Conservation (phyloP, 192 early-diverging fungal genomes). For the Haplosporangium gracile region DNA sequence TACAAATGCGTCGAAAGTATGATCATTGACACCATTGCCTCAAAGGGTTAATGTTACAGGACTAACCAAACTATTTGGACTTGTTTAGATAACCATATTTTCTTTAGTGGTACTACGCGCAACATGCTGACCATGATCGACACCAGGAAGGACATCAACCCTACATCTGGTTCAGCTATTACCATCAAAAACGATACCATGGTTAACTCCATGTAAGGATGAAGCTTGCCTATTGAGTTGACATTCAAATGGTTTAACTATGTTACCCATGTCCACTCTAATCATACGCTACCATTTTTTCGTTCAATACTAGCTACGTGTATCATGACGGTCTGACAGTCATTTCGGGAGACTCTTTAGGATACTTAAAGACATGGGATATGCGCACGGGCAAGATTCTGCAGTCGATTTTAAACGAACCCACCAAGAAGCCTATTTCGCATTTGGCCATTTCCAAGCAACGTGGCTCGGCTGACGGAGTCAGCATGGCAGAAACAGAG, state of each 20-base stretch:
- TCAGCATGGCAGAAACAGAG: constrained; percentile 41
- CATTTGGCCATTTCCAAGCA: constrained; percentile 71
- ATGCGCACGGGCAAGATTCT: constrained; percentile 70
- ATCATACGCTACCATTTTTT: neutral
- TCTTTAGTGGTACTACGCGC: constrained; percentile 83
- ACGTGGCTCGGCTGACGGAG: constrained; percentile 27
- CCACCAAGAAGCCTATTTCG: constrained; percentile 81
- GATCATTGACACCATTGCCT: neutral
- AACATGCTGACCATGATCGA: constrained; percentile 80
- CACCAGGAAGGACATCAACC: constrained; percentile 56
- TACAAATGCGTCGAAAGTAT: constrained; percentile 51
- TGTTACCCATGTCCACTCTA: neutral
- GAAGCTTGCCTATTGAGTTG: neutral
- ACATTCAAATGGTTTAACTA: neutral
- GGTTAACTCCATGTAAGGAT: constrained; percentile 79
- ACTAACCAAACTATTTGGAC: neutral
- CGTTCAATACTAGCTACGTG: constrained; percentile 58
- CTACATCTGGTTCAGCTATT: constrained; percentile 29
- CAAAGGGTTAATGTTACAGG: neutral
- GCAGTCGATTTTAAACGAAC: constrained; percentile 71
- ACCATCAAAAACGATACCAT: constrained; percentile 78
- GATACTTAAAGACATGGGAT: constrained; percentile 96
- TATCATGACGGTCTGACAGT: constrained; percentile 79
- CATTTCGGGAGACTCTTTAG: constrained; percentile 86
- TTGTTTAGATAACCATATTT: constrained; percentile 75